Conservation (phyloP, 345 rosid genomes). For the Adansonia digitata region DNA sequence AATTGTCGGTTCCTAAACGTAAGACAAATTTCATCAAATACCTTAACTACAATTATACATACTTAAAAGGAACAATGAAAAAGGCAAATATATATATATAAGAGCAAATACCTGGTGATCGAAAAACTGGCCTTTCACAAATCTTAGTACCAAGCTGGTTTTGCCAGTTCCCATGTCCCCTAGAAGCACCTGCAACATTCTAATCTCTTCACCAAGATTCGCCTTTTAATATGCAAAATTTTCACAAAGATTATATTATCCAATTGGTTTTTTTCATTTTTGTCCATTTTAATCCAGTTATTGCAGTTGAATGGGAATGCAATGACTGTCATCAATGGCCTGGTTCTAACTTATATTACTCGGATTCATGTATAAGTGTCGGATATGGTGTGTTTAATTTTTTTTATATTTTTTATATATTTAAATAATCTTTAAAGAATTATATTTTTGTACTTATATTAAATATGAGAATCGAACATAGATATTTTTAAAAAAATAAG, state of each 20-base stretch:
- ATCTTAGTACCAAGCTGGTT: conserved; percentile 59
- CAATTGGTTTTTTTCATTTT: neutral
- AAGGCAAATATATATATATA: too few relatives aligned
- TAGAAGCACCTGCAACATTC: conserved; percentile 46
- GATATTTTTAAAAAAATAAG: too few relatives aligned
- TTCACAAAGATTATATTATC: neutral
- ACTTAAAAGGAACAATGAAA: neutral
- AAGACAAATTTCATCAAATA: neutral
- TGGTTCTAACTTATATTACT: neutral
- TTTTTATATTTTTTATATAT: too few relatives aligned
- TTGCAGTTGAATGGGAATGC: neutral
- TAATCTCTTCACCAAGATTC: conserved; percentile 3
- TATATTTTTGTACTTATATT: neutral
- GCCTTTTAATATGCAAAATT: neutral
- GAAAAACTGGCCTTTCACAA: conserved; percentile 59
- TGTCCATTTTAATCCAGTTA: neutral
- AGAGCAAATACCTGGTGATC: conserved; percentile 44
- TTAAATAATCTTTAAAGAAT: too few relatives aligned
- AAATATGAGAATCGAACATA: too few relatives aligned
- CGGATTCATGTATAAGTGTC: neutral
- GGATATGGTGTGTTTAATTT: neutral
- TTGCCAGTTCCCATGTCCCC: conserved; percentile 76
- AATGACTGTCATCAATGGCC: neutral
- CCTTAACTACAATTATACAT: neutral
- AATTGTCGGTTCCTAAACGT: conserved; percentile 52